These are phyloP conservation scores for Thelonectria olida DNA, from an alignment of 2,329 filamentous ascomycete species.

Conservation along the genomic window DNA sequence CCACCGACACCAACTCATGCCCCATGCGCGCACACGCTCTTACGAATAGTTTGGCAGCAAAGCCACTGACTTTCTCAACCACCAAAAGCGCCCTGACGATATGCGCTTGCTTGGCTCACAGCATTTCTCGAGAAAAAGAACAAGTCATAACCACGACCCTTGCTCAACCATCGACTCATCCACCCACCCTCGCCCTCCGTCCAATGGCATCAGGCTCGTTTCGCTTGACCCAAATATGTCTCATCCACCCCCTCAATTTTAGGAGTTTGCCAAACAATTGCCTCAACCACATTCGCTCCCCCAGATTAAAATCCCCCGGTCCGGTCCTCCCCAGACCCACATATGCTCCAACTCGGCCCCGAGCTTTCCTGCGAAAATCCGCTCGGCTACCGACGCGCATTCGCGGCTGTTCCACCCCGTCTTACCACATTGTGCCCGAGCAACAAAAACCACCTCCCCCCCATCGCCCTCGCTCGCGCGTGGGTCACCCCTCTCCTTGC, in stretches of 20 bases:
- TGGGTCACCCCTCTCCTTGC: slow-evolving; percentile 24
- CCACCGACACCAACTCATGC: slow-evolving; percentile 20
- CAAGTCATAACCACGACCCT: slow-evolving; percentile 14
- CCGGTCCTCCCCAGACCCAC: slow-evolving; percentile 6
- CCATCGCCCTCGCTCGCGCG: slow-evolving; percentile 28
- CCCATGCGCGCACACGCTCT: slow-evolving; percentile 15
- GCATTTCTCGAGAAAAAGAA: not conserved
- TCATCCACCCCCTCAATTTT: slow-evolving; percentile 27
- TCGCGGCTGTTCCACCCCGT: slow-evolving; percentile 20
- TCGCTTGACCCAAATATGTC: slow-evolving; percentile 35
- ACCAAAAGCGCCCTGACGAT: slow-evolving; percentile 11
- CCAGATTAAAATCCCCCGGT: slow-evolving; percentile 10
- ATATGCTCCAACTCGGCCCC: slow-evolving; percentile 32
- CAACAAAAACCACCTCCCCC: slow-evolving; percentile 39
- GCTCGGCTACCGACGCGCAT: slow-evolving; percentile 39
- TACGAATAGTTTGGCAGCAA: too few relatives aligned
- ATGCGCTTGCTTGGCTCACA: not conserved
- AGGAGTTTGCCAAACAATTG: slow-evolving; percentile 10
- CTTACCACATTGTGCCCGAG: slow-evolving; percentile 28
- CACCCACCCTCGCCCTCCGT: slow-evolving; percentile 14
- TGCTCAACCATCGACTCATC: slow-evolving; percentile 17
- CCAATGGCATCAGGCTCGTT: slow-evolving; percentile 27
- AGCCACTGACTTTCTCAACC: slow-evolving; percentile 5
- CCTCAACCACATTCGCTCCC: slow-evolving; percentile 20
- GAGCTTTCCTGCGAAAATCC: slow-evolving; percentile 32